These are phyloP conservation scores for Begonia masoniana DNA, from an alignment of 306 rosid species.

Conservation along the genomic window DNA sequence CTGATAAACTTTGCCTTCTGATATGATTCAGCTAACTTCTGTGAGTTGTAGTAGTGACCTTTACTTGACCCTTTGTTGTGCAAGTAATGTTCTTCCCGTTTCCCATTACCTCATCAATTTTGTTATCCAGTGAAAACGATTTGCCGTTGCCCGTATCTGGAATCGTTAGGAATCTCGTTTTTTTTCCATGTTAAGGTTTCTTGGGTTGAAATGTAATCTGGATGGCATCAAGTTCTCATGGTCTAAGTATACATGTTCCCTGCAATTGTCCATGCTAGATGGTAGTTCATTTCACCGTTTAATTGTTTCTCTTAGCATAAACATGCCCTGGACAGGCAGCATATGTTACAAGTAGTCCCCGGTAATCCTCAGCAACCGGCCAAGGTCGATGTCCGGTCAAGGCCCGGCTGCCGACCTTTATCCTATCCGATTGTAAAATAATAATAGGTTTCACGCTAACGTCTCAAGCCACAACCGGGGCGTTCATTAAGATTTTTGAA, in stretches of 20 bases:
- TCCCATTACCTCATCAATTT: constrained; percentile 51
- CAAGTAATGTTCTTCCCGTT: constrained; percentile 25
- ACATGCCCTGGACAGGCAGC: background rate
- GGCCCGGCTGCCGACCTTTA: too few relatives aligned
- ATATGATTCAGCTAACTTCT: constrained; percentile 25
- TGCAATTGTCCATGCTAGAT: constrained; percentile 15
- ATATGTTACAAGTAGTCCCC: background rate
- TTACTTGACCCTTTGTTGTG: constrained; percentile 27
- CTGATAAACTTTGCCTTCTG: background rate
- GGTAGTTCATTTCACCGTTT: background rate
- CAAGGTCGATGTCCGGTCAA: background rate
- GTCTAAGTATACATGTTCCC: background rate
- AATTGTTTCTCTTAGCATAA: background rate
- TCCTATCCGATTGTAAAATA: too few relatives aligned
- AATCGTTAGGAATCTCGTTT: constrained; percentile 14
- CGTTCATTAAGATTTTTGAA: too few relatives aligned
- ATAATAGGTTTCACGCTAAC: too few relatives aligned
- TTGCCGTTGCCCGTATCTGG: constrained; percentile 12
- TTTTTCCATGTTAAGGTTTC: constrained; percentile 17
- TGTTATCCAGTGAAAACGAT: constrained; percentile 41
- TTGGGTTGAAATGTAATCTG: background rate
- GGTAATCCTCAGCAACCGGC: background rate
- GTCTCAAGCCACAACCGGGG: too few relatives aligned
- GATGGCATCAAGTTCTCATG: too few relatives aligned
- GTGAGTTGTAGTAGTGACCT: constrained; percentile 11